phyloP scores from a whole-genome alignment of 148 eudicot species.

The Camellia japonica region DNA sequence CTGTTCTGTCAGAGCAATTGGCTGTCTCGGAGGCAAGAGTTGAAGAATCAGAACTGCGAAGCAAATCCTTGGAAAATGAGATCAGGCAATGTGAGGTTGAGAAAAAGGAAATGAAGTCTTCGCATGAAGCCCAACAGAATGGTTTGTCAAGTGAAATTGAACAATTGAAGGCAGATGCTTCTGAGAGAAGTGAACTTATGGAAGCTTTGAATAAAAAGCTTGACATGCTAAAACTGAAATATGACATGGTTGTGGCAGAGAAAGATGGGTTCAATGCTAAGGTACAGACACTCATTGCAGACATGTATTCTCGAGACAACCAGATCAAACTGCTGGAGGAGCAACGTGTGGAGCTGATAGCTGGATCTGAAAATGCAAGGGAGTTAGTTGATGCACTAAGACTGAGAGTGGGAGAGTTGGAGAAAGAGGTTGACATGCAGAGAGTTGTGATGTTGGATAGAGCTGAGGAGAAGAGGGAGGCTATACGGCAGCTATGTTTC shows the following conservation, averaged over 20 bases:
- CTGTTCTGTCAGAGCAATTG: slow-evolving; percentile 38
- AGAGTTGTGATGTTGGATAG: slow-evolving; percentile 40
- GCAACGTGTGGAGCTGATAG: slow-evolving; percentile 20
- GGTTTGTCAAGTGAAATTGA: slow-evolving; percentile 37
- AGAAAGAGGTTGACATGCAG: slow-evolving; percentile 57
- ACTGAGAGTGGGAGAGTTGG: slow-evolving; percentile 48
- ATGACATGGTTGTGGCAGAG: slow-evolving; percentile 54
- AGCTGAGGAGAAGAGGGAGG: slow-evolving; percentile 82
- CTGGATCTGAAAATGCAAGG: slow-evolving; percentile 32
- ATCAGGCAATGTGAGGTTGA: slow-evolving; percentile 34
- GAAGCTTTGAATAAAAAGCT: slow-evolving; percentile 52
- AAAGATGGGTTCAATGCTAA: slow-evolving; percentile 54
- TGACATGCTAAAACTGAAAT: slow-evolving; percentile 47
- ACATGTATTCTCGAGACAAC: slow-evolving; percentile 28
- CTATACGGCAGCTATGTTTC: slow-evolving; percentile 85
- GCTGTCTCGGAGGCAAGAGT: slow-evolving; percentile 28
- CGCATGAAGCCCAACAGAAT: slow-evolving; percentile 40
- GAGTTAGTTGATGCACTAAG: slow-evolving; percentile 37
- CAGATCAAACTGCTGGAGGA: slow-evolving; percentile 40
- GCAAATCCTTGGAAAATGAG: slow-evolving; percentile 35
- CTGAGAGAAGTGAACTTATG: slow-evolving; percentile 26
- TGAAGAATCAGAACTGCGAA: slow-evolving; percentile 33
- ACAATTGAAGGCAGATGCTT: slow-evolving; percentile 33
- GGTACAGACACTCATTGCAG: slow-evolving; percentile 52
- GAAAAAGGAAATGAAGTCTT: slow-evolving; percentile 30